These are phyloP conservation scores for Russula foetens DNA, from an alignment of 768 basidiomycete genomes.

Conservation along the genomic window DNA sequence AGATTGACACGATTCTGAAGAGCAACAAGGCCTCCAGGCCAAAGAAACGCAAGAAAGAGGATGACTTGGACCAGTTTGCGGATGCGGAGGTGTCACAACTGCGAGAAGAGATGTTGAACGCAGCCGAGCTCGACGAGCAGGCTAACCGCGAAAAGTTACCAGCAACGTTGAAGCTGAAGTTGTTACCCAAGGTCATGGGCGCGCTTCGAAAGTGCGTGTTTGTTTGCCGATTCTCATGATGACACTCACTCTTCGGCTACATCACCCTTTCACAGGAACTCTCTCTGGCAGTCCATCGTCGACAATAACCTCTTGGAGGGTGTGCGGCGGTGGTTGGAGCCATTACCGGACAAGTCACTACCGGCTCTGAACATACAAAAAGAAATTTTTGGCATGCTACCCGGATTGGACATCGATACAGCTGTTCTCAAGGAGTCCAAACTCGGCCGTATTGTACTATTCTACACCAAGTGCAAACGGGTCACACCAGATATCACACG, in stretches of 20 bases:
- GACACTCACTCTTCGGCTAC: constrained; percentile 7
- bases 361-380: constrained; percentile 95
- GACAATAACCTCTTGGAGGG: constrained; percentile 93
- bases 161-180: constrained; percentile 73
- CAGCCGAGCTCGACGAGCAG: constrained; percentile 76
- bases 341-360: constrained; percentile 84
- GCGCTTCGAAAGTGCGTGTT: constrained; percentile 79
- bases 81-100: constrained; percentile 89
- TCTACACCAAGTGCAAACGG: constrained; percentile 94
- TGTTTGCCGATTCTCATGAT: neutral
- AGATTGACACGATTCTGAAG: constrained; percentile 83
- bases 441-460: constrained; percentile 82
- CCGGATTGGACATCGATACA: constrained; percentile 89
- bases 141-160: constrained; percentile 75
- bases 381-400: constrained; percentile 76
- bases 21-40: constrained; percentile 59
- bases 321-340: constrained; percentile 88
- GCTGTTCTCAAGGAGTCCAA: constrained; percentile 85
- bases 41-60: constrained; percentile 69
- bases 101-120: constrained; percentile 80
- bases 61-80: constrained; percentile 79
- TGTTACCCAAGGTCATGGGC: constrained; percentile 87
- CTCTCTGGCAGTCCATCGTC: constrained; percentile 84
- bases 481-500: constrained; percentile 77
- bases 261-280: constrained; percentile 42